Base-by-base conservation (phyloP, 345 rosid species). In the Eucalyptus curtisii region DNA sequence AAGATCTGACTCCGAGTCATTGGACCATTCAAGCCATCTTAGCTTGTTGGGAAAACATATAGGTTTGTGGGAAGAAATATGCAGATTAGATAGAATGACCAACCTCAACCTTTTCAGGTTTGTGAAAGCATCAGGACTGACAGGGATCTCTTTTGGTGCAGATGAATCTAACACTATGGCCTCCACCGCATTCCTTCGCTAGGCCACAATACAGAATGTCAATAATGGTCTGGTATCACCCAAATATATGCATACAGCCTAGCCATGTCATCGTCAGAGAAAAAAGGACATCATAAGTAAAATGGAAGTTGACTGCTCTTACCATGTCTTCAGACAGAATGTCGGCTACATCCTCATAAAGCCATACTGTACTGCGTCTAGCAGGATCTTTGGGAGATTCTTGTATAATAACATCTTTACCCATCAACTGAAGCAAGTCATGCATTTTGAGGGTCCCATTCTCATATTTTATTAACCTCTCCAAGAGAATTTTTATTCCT, bases 401-500 rank as follows among this genome's bases (percentile, higher is more conserved):
- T 80, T 45, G 86, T 11, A 57, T 37, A 86, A 87, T 90, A 57
- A 89, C 90, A 27, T 90, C 91, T 30, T 80, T 86, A 37, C 89
- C 92, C 90, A 92, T 88, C 80, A 85, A 68, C 37, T 82, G 80
- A 11, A 91, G 81, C 87, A 89, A 90, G 76, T 90, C 91, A 68
- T 91, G 90, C 93, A 91, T 91, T 61, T 88, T 12, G 15, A 59
- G n/a, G 66, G 1, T 59, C 66, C 31, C 31, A 17, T 86, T 33
- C 7, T 61, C 55, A 59, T 76, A 50, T 87, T 71, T 37, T 80
- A 87, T 88, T 10, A 88, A 76, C 22, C 45, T 91, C 6, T 87
- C 48, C 1, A 40, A 3, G 20, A 91, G 88, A 57, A 85, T 80
- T 17, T 50, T 66, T 7, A 89, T 49, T 37, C 61, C 88, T 37